Evolutionary conservation across 306 rosid genomes (phyloP).

Genomic region (Malus sieversii): DNA sequence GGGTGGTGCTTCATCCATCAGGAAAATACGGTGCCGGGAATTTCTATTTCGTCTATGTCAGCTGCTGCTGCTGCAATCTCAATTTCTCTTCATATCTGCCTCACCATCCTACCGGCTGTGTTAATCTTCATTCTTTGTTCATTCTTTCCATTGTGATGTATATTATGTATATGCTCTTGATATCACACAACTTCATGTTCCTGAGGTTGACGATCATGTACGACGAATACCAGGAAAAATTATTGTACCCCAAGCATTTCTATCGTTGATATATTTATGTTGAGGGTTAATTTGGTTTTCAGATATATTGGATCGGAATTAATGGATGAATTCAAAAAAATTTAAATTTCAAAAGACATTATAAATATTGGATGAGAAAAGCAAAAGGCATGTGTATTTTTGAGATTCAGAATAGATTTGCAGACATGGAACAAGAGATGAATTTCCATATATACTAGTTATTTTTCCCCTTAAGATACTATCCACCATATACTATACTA

Average conservation of each 20-base stretch:
- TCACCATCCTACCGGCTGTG: background rate
- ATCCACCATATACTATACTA: background rate
- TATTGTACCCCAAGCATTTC: background rate
- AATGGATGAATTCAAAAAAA: background rate
- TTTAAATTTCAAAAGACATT: background rate
- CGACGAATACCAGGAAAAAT: background rate
- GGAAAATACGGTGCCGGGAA: background rate
- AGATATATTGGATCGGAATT: background rate
- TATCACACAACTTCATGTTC: background rate
- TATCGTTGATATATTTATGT: background rate
- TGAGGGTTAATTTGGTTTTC: background rate
- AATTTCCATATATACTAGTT: background rate
- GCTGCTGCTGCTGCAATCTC: background rate
- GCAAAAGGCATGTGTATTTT: background rate
- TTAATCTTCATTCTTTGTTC: background rate
- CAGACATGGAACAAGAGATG: background rate
- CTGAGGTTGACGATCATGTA: background rate
- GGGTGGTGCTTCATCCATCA: background rate
- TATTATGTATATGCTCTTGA: background rate
- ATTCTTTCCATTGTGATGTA: background rate
- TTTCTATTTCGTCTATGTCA: background rate
- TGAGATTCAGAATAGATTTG: background rate
- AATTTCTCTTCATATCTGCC: background rate
- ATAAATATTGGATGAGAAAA: no score
- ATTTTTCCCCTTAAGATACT: background rate